A percentile compares a stretch with the other conserved stretches of the same genome.
phyloP scores from a whole-genome alignment of 202 grass and related monocot genomes.

The Carex arenaria region DNA sequence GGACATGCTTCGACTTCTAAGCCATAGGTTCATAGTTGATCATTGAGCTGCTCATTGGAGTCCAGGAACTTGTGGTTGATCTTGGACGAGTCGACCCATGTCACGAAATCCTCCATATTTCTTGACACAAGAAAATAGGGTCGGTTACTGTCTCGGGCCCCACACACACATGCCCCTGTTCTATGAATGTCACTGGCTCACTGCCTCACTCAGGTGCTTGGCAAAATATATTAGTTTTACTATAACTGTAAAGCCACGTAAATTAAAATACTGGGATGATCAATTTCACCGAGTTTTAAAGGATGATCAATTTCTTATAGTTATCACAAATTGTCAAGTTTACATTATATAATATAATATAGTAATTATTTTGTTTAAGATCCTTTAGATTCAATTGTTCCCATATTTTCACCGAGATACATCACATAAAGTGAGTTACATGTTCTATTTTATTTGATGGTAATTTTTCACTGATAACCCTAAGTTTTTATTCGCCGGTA shows the following conservation, averaged over 20 bases:
- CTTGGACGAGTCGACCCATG: conserved; percentile 84
- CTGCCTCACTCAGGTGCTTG: conserved; percentile 60
- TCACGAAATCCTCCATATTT: conserved; percentile 88
- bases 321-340: too few relatives aligned
- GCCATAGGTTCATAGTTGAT: conserved; percentile 72
- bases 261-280: too few relatives aligned
- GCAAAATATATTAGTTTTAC: conserved; percentile 46
- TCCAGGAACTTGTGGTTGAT: conserved; percentile 62
- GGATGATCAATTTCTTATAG: too few relatives aligned
- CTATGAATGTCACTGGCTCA: conserved; percentile 45
- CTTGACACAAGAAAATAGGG: conserved; percentile 68
- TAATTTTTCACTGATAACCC: too few relatives aligned
- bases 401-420: too few relatives aligned
- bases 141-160: conserved; percentile 52
- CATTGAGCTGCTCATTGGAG: conserved; percentile 61
- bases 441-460: too few relatives aligned
- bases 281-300: too few relatives aligned
- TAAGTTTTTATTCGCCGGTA: too few relatives aligned
- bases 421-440: too few relatives aligned
- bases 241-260: conserved; percentile 23
- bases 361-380: too few relatives aligned
- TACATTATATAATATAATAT: too few relatives aligned
- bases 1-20: conserved; percentile 19
- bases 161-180: conserved; percentile 75
- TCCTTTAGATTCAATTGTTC: too few relatives aligned